Percentiles rank a stretch among this genome's conserved stretches.
phyloP scores from a whole-genome alignment of 2,329 filamentous ascomycete genomes.

The Parastagonospora avenae region DNA sequence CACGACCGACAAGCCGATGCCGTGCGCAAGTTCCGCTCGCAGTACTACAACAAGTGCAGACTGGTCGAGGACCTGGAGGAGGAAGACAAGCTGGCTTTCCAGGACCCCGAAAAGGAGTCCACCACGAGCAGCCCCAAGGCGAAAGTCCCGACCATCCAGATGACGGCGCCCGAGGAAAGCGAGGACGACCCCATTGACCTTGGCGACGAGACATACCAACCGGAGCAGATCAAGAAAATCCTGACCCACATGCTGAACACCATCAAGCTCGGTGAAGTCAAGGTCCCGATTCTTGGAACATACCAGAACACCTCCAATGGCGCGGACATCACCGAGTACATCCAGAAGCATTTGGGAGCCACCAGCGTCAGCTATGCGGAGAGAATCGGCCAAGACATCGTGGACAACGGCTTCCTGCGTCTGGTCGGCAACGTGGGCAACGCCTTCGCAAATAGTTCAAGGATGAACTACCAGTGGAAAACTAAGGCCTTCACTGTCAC shows the following conservation, averaged over 20 bases:
- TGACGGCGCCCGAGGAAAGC: slow-evolving; percentile 69
- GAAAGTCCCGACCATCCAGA: slow-evolving; percentile 85
- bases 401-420: slow-evolving; percentile 82
- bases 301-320: slow-evolving; percentile 93
- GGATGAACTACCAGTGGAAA: slow-evolving; percentile 97
- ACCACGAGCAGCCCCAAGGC: slow-evolving; percentile 55
- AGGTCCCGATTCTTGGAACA: slow-evolving; percentile 92
- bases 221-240: slow-evolving; percentile 90
- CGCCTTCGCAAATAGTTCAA: slow-evolving; percentile 95
- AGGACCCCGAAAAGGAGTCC: slow-evolving; percentile 69
- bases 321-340: slow-evolving; percentile 92
- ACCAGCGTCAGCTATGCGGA: slow-evolving; percentile 89
- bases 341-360: slow-evolving; percentile 85
- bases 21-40: slow-evolving; percentile 90
- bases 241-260: slow-evolving; percentile 82
- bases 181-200: slow-evolving; percentile 88
- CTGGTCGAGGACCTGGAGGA: slow-evolving; percentile 96
- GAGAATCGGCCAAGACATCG: slow-evolving; percentile 90
- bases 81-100: slow-evolving; percentile 97
- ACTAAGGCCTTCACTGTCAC: slow-evolving; percentile 87
- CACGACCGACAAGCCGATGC: slow-evolving; percentile 90
- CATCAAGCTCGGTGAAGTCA: slow-evolving; percentile 86
- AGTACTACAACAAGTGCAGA: slow-evolving; percentile 99
- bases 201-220: slow-evolving; percentile 83
- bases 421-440: slow-evolving; percentile 93